A percentile compares a stretch with the other conserved stretches of the same genome.
Evolutionary conservation across 2,329 filamentous ascomycete species (phyloP).

Genomic region (Calonectria pauciramosa): DNA sequence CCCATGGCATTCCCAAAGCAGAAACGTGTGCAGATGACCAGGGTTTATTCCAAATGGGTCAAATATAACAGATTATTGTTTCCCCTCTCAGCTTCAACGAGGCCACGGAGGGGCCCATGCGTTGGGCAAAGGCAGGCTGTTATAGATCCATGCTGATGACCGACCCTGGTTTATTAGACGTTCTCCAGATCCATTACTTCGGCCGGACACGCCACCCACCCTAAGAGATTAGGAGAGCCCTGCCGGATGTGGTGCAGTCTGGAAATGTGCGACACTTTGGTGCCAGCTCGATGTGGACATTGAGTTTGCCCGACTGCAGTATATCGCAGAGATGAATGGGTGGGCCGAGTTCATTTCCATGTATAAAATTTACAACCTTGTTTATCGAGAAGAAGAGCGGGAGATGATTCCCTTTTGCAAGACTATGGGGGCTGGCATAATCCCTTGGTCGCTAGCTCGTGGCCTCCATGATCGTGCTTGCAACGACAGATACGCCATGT

Average conservation of each 20-base stretch:
- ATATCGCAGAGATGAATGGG: slow-evolving; percentile 63
- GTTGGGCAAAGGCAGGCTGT: slow-evolving; percentile 65
- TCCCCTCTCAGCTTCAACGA: neutral
- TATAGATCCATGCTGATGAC: slow-evolving; percentile 56
- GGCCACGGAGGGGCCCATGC: slow-evolving; percentile 16
- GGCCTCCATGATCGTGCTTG: slow-evolving; percentile 39
- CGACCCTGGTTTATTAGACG: slow-evolving; percentile 54
- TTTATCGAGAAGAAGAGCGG: slow-evolving; percentile 70
- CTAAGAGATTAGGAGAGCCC: slow-evolving; percentile 69
- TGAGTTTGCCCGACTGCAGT: slow-evolving; percentile 64
- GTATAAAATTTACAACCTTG: slow-evolving; percentile 68
- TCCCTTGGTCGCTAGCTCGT: slow-evolving; percentile 50
- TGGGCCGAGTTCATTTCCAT: slow-evolving; percentile 71
- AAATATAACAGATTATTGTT: slow-evolving; percentile 13
- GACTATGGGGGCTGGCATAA: slow-evolving; percentile 57
- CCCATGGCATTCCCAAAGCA: slow-evolving; percentile 46
- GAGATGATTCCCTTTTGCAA: slow-evolving; percentile 60
- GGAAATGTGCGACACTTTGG: slow-evolving; percentile 69
- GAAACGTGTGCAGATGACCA: slow-evolving; percentile 41
- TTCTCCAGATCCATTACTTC: slow-evolving; percentile 72
- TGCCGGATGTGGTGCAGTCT: slow-evolving; percentile 69
- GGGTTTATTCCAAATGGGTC: slow-evolving; percentile 29
- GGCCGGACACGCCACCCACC: slow-evolving; percentile 58
- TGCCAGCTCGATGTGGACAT: slow-evolving; percentile 63
- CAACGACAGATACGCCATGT: slow-evolving; percentile 28